Percentiles rank a stretch among this genome's conserved stretches.
Evolutionary conservation across 768 basidiomycete genomes (phyloP).

Genomic region (Lentinula sp.): DNA sequence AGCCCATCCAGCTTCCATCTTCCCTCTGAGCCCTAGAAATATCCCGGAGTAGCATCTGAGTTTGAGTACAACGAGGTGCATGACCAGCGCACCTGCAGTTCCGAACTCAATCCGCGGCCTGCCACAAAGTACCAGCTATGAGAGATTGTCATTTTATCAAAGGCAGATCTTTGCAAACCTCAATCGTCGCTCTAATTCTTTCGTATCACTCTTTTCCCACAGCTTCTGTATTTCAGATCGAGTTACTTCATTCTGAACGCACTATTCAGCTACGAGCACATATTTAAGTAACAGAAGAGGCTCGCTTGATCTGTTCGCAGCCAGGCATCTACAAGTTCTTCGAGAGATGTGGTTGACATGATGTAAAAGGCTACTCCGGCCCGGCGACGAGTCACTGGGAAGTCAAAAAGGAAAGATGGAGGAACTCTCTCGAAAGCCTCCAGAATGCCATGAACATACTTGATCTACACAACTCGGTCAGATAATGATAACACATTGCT

Average conservation of each 20-base stretch:
- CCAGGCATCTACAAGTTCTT: conserved; percentile 45
- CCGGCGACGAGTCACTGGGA: too few relatives aligned
- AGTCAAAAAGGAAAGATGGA: too few relatives aligned
- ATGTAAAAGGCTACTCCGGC: background rate
- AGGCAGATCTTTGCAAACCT: conserved; percentile 26
- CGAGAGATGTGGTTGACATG: conserved; percentile 18
- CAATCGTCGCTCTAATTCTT: conserved; percentile 52
- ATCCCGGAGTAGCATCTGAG: background rate
- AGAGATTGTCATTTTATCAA: background rate
- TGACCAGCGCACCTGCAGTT: conserved; percentile 58
- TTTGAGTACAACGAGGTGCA: background rate
- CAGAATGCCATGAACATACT: conserved; percentile 12
- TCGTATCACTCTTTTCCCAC: conserved; percentile 31
- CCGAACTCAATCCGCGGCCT: conserved; percentile 81
- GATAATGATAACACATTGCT: too few relatives aligned
- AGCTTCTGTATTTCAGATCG: conserved; percentile 42
- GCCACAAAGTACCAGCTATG: background rate
- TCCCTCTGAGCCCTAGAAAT: conserved; percentile 59
- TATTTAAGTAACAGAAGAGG: background rate
- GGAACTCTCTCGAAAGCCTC: background rate
- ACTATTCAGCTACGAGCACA: background rate
- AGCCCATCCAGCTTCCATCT: conserved; percentile 88
- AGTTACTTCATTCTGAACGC: conserved; percentile 41
- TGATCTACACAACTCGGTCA: conserved; percentile 8
- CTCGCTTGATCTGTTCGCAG: conserved; percentile 39